A percentile compares a stretch with the other conserved stretches of the same genome.
These are phyloP conservation scores for Claviceps pazoutovae DNA, from an alignment of 2,329 filamentous ascomycete species.

Conservation along the genomic window DNA sequence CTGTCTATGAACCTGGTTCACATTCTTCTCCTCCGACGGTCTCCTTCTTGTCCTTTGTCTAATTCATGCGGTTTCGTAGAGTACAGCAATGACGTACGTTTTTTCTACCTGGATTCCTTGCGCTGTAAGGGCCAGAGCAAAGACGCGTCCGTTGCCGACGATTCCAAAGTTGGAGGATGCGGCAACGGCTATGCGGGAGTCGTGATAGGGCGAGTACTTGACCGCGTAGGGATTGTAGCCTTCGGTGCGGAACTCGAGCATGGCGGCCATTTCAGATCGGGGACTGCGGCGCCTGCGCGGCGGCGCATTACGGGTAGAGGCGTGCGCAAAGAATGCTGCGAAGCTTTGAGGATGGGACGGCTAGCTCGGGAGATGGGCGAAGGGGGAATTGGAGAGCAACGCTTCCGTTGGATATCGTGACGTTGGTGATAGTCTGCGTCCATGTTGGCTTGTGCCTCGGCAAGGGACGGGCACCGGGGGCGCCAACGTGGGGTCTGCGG, in stretches of 20 bases:
- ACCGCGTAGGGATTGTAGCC: conserved; percentile 94
- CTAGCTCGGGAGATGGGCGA: neutral
- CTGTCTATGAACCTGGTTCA: neutral
- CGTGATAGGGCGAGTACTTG: conserved; percentile 97
- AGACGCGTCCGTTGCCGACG: conserved; percentile 87
- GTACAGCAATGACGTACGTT: conserved; percentile 35
- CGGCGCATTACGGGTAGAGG: conserved; percentile 9
- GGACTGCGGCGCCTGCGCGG: conserved; percentile 3
- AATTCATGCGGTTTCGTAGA: too few species aligned
- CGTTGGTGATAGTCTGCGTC: conserved; percentile 1
- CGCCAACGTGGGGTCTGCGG: neutral
- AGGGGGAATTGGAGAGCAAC: neutral
- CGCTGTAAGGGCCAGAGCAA: conserved; percentile 67
- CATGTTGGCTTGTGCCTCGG: conserved; percentile 7
- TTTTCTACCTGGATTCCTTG: conserved; percentile 76
- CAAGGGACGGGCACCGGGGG: neutral
- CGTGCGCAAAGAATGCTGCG: neutral
- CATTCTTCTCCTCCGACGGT: too few species aligned
- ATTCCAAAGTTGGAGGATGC: conserved; percentile 92
- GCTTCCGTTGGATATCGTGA: neutral
- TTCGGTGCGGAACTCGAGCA: conserved; percentile 89
- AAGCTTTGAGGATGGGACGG: neutral
- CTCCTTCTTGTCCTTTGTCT: neutral
- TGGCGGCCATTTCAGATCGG: conserved; percentile 34
- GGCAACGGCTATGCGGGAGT: conserved; percentile 82